Evolutionary conservation across 2,329 filamentous ascomycete genomes (phyloP).

Genomic region (Hysterium pulicare): DNA sequence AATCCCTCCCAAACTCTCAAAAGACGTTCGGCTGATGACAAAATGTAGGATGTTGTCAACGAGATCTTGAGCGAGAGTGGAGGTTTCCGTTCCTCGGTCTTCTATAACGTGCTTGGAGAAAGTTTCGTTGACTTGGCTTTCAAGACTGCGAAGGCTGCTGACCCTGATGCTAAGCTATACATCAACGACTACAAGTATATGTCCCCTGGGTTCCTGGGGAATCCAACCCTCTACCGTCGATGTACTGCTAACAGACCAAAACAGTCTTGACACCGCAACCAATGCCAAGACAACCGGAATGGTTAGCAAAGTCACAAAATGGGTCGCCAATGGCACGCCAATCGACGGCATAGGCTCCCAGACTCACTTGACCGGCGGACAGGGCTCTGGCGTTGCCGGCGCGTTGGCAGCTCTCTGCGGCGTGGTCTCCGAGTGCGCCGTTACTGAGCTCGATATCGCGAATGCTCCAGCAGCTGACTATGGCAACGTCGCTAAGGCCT

Average conservation of each 20-base stretch:
- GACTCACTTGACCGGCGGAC: constrained; percentile 50
- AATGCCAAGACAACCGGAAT: constrained; percentile 58
- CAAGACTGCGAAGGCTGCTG: constrained; percentile 62
- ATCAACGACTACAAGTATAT: constrained; percentile 64
- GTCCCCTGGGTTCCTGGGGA: background rate
- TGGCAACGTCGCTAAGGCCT: constrained; percentile 52
- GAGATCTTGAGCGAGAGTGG: constrained; percentile 63
- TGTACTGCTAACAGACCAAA: background rate
- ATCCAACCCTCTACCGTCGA: background rate
- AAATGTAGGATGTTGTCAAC: constrained; percentile 57
- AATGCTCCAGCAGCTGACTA: constrained; percentile 57
- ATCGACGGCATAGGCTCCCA: constrained; percentile 65
- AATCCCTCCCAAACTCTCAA: no score
- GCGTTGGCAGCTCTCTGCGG: constrained; percentile 54
- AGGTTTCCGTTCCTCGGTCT: constrained; percentile 58
- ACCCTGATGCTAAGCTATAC: constrained; percentile 67
- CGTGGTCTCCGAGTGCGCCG: constrained; percentile 56
- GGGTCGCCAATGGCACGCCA: constrained; percentile 59
- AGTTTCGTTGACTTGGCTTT: constrained; percentile 69
- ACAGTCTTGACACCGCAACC: constrained; percentile 59
- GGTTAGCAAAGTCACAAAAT: constrained; percentile 59
- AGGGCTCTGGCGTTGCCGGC: constrained; percentile 44
- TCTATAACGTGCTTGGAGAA: constrained; percentile 66
- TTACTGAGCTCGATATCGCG: constrained; percentile 68
- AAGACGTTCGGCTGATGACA: constrained; percentile 13